Evolutionary conservation across 1,284 basidiomycete species (phyloP), one percentile per base, ranked within the genome.

Genomic region (Afroboletus lepidellus): DNA sequence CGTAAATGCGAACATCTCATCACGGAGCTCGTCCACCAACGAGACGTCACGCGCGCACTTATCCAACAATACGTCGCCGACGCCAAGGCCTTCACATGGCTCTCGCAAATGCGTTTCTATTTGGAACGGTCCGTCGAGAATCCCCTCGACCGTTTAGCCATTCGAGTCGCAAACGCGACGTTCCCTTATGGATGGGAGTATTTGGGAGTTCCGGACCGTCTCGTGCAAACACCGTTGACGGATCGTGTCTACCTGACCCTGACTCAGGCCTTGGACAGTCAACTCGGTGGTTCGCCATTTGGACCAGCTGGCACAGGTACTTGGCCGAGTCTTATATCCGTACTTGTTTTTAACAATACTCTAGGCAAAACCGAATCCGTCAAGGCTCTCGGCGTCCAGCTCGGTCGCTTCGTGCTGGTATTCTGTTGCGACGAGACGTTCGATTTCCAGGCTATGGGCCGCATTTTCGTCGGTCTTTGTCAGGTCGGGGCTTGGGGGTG

Each of bases 381-480:
- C 68, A 99, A 99, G 72, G 96, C 97, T 1, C 86, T 99, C 24
- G 97, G 97, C 51, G 93, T 98, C 1, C 95, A 98, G 65, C 85
- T 99, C 8, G 97, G 97, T 44, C 88, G 95, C 42, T 98, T 99
- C 66, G 97, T 99, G 18, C 78, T 99, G 44, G 97, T 99, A 29
- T 99, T 99, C 77, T 99, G 97, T 70, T 99, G 97, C 67, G 97
- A 99, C 72, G 96, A 99, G 72, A 98, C 93, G 0, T 99, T 99
- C 71, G 98, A 99, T 73, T 98, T 98, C 79, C 94, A 98, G 68
- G 97, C 97, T 2, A 99, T 99, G 97, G 96, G 96, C 57, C 91
- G 97, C 62, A 98, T 99, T 65, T 98, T 99, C 69, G 87, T 99
- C 62, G 97, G 97, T 57, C 82, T 99, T 18, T 99, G 96, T 74